Evolutionary conservation across 169 alveolate genomes (phyloP), one percentile per base, ranked within the genome.

Genomic region (Eimeria maxima): DNA sequence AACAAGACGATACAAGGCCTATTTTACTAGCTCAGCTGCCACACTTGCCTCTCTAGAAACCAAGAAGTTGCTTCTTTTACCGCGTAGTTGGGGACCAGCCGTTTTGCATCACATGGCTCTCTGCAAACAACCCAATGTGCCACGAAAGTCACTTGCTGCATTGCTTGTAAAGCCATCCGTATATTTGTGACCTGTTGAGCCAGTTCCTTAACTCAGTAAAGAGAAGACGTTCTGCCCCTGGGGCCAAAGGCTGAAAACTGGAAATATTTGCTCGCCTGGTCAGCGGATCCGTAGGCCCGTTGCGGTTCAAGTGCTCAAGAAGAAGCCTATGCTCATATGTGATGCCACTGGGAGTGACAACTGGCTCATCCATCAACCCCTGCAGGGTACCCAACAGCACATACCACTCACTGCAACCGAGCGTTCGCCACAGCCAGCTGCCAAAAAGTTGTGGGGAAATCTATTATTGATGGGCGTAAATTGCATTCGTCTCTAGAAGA

Each of bases 311-410:
- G 86, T 98, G 99, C 80, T 97, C 98, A 89, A 97, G 97, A 80
- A 98, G 86, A 74, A 98, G 96, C 81, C 95, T 94, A 50, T 97
- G 94, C 89, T 98, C 99, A 95, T 98, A 98, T 0, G 99, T 98
- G 95, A 97, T 95, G 45, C 99, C 99, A 94, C 99, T 98, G 47
- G 98, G 98, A 8, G 99, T 95, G 20, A 98, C 96, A 14, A 98
- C 99, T 8, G 99, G 99, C 67, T 98, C 99, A 86, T 97, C 97
- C 99, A 98, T 98, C 87, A 98, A 57, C 45, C 98, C 97, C 99
- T 97, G 95, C 60, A 71, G 55, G 20, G 38, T 20, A 50, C 45
- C 11, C 47, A 80, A 84, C 44, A 57, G 38, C 88, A 10, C 22
- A 44, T 63, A 78, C 8, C 44, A 45, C 16, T 6, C 83, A 33